These are phyloP conservation scores for Kodamaea nitidulidarum DNA, from an alignment of 805 yeast genomes.

Conservation along the genomic window DNA sequence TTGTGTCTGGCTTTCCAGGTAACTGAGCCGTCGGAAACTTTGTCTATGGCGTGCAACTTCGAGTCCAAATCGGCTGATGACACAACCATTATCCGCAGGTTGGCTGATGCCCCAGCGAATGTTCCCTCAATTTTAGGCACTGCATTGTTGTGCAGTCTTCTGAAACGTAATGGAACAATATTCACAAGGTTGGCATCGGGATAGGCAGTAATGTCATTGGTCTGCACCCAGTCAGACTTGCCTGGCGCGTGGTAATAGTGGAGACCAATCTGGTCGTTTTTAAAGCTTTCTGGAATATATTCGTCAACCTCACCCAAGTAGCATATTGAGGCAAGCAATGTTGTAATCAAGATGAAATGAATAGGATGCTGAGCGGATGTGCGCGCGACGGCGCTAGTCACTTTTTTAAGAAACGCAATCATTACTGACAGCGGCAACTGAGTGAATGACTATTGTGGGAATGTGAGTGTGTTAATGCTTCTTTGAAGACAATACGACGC, in stretches of 20 bases:
- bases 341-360: slow-evolving; percentile 70
- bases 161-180: slow-evolving; percentile 57
- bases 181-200: slow-evolving; percentile 45
- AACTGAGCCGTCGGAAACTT: slow-evolving; percentile 19
- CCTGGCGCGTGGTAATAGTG: slow-evolving; percentile 37
- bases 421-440: background rate
- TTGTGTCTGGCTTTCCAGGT: slow-evolving; percentile 60
- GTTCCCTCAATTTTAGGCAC: slow-evolving; percentile 42
- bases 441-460: background rate
- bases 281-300: slow-evolving; percentile 49
- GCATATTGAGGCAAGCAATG: slow-evolving; percentile 73
- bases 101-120: slow-evolving; percentile 36
- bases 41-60: slow-evolving; percentile 21
- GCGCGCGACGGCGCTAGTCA: slow-evolving; percentile 43
- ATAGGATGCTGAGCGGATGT: slow-evolving; percentile 79
- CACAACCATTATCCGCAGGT: slow-evolving; percentile 41
- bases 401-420: slow-evolving; percentile 22
- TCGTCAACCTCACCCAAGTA: slow-evolving; percentile 73
- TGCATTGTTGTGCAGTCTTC: slow-evolving; percentile 36
- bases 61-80: slow-evolving; percentile 25
- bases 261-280: slow-evolving; percentile 24
- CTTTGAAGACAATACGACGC: background rate
- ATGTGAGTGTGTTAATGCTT: background rate
- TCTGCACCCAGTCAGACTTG: slow-evolving; percentile 43
- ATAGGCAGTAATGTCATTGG: slow-evolving; percentile 39